Base-by-base conservation (phyloP, 139 green algal species). In the Raphidocelis subcapitata region DNA sequence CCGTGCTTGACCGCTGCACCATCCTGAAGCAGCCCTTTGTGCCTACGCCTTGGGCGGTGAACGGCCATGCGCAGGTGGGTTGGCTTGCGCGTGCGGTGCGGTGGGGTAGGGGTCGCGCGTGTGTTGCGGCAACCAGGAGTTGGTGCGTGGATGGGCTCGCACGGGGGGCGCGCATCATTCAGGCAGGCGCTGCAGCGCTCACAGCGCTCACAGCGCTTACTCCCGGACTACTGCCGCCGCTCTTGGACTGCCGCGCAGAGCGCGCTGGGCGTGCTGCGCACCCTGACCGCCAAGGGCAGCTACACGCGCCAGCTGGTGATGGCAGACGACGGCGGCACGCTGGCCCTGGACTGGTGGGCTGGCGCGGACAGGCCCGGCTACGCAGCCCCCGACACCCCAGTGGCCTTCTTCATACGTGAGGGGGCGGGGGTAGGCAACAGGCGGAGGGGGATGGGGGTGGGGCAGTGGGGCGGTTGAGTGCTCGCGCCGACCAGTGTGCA, bases 301-400 rank as follows among this genome's bases (percentile, higher is more conserved):
- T 91, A 87, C 65, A 77, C 49, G 8, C 69, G 86, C 2, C 83
- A 91, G 65, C 65, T 79, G 8, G 65, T 89, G n/a, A 41, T 75
- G 5, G 70, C 73, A 5, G 37, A 29, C 18, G 87, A 93, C 66
- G 86, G 87, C 10, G 88, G 81, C 70, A 88, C 83, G 1, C 59
- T 91, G 3, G 86, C 73, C 0, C 75, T 94, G 35, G 88, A 94
- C 70, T 94, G 88, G 88, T 94, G 82, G 36, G 28, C 74, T n/a
- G 80, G 79, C 36, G 74, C 80, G 51, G 79, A 84, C 62, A 67
- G 72, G 24, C 2, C 16, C 12, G 47, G 10, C 15, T 84, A 70
- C 32, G 79, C 62, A 12, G 62, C 71, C 1, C 32, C 69, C 21
- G 72, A 78, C 24, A 73, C 75, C 2, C 84, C 84, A 29, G 72